Evolutionary conservation across 1,284 basidiomycete genomes (phyloP).

Genomic region (Ustilago trichophora): DNA sequence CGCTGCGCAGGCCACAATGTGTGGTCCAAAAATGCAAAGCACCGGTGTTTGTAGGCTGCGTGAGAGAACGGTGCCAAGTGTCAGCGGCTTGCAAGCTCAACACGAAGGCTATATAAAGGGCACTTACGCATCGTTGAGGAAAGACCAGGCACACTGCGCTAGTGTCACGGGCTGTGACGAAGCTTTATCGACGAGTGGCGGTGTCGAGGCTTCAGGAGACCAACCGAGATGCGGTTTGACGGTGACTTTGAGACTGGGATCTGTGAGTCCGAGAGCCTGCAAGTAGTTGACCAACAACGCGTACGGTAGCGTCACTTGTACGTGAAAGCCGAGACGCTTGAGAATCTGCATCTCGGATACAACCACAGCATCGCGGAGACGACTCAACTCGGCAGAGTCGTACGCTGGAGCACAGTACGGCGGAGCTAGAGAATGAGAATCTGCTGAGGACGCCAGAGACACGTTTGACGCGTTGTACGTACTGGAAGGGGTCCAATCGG

Average conservation of each 20-base stretch:
- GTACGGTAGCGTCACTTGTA: slow-evolving; percentile 83
- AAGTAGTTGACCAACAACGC: slow-evolving; percentile 95
- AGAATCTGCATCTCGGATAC: slow-evolving; percentile 97
- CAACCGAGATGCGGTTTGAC: not conserved
- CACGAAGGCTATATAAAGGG: too few relatives aligned
- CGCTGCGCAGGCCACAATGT: slow-evolving; percentile 81
- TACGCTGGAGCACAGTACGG: slow-evolving; percentile 68
- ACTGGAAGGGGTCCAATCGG: too few relatives aligned
- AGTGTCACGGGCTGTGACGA: slow-evolving; percentile 11
- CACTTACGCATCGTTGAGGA: slow-evolving; percentile 68
- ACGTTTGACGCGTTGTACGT: too few relatives aligned
- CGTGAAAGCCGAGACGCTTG: slow-evolving; percentile 72
- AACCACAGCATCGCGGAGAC: slow-evolving; percentile 77
- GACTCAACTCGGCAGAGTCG: slow-evolving; percentile 6
- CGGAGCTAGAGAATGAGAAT: slow-evolving; percentile 71
- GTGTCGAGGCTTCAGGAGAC: not conserved
- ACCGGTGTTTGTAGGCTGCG: slow-evolving; percentile 85
- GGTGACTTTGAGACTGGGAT: slow-evolving; percentile 6
- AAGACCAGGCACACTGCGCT: slow-evolving; percentile 66
- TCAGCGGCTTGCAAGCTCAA: not conserved
- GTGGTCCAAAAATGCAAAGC: slow-evolving; percentile 85
- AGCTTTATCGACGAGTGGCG: not conserved
- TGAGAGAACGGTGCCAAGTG: not conserved
- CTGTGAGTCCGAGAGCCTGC: slow-evolving; percentile 79
- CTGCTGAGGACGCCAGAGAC: not conserved